These are phyloP conservation scores for Boletus rubroflammeus DNA, from an alignment of 768 basidiomycete species.

Conservation along the genomic window DNA sequence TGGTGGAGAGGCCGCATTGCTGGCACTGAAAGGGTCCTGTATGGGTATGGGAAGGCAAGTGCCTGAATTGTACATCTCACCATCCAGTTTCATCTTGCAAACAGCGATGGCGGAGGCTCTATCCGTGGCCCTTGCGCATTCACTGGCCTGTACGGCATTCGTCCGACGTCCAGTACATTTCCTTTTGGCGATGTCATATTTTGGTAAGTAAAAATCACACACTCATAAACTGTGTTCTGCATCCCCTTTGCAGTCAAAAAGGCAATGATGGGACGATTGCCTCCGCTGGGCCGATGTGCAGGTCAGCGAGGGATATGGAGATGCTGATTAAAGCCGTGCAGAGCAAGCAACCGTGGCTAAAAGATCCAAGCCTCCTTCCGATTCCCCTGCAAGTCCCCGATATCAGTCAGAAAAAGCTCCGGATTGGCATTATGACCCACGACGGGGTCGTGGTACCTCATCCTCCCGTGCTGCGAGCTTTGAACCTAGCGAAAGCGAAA, in stretches of 20 bases:
- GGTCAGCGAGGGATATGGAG: conserved; percentile 25
- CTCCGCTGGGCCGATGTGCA: conserved; percentile 27
- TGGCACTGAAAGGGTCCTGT: conserved; percentile 44
- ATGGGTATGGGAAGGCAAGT: conserved; percentile 42
- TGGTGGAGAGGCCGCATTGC: conserved; percentile 48
- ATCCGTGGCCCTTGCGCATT: conserved; percentile 39
- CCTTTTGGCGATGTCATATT: conserved; percentile 10
- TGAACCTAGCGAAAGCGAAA: conserved; percentile 35
- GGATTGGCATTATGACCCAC: conserved; percentile 28
- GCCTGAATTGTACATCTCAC: conserved; percentile 3
- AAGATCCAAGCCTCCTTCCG: conserved; percentile 35
- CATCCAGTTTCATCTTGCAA: not conserved
- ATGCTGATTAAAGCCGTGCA: conserved; percentile 22
- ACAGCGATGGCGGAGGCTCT: conserved; percentile 34
- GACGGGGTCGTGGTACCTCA: conserved; percentile 38
- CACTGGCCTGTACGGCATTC: conserved; percentile 41
- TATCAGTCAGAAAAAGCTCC: conserved; percentile 27
- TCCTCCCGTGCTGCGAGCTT: conserved; percentile 40
- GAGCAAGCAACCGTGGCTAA: conserved; percentile 37
- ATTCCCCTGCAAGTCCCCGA: conserved; percentile 27
- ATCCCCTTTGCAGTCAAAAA: conserved; percentile 18
- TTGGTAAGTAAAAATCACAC: conserved; percentile 15
- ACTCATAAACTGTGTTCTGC: conserved; percentile 1
- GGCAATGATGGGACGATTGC: conserved; percentile 16
- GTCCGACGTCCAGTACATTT: conserved; percentile 35